Percentiles rank a stretch among this genome's conserved stretches.
Evolutionary conservation across 306 rosid species (phyloP).

Genomic region (Pachyrhizus erosus): DNA sequence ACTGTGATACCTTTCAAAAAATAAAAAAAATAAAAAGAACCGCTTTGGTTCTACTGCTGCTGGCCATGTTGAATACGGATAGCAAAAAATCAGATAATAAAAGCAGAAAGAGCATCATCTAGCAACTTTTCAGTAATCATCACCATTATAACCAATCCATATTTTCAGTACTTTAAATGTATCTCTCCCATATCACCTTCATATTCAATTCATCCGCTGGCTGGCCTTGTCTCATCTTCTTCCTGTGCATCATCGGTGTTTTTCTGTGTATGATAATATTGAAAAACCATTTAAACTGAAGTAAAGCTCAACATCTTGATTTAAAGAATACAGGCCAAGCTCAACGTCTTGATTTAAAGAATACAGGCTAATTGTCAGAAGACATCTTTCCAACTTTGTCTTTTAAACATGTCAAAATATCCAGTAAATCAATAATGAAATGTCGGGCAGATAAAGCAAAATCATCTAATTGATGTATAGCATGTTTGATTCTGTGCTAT

Average conservation of each 20-base stretch:
- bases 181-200: too few relatives aligned
- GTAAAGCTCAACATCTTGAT: neutral
- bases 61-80: neutral
- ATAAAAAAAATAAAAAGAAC: too few relatives aligned
- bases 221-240: slow-evolving; percentile 22
- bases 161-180: too few relatives aligned
- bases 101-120: neutral
- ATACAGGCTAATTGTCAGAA: neutral
- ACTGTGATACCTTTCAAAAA: too few relatives aligned
- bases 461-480: neutral
- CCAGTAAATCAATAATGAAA: neutral
- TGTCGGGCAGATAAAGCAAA: too few relatives aligned
- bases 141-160: too few relatives aligned
- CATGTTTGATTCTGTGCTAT: too few relatives aligned
- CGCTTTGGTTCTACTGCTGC: too few relatives aligned
- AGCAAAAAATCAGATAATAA: neutral
- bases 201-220: neutral
- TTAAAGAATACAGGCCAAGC: neutral
- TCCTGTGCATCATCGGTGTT: slow-evolving; percentile 40
- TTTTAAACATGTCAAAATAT: neutral
- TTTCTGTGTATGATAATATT: neutral
- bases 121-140: slow-evolving; percentile 19
- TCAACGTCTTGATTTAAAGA: neutral
- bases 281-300: neutral
- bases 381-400: neutral